A percentile compares a stretch with the other conserved stretches of the same genome.
Conservation (phyloP, 768 basidiomycete species). For the Xerocomus spinulosus region DNA sequence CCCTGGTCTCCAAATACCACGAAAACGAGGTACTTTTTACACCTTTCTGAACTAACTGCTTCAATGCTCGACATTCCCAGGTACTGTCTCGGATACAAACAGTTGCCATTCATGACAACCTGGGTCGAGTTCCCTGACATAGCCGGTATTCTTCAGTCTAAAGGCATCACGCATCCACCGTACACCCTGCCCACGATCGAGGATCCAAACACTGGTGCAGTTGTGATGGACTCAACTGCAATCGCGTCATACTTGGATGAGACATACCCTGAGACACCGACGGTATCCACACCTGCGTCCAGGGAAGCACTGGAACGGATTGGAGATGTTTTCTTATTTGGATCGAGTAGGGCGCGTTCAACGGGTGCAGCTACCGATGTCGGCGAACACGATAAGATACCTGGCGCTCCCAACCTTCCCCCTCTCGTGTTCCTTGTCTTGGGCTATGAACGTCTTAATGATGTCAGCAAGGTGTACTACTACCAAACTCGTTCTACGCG, state of each 20-base stretch:
- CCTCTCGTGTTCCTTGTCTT: conserved; percentile 18
- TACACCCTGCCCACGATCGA: conserved; percentile 49
- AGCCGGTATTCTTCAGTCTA: conserved; percentile 24
- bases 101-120: not conserved
- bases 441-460: conserved; percentile 23
- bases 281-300: conserved; percentile 34
- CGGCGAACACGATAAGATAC: not conserved
- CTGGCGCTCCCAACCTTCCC: not conserved
- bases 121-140: conserved; percentile 52
- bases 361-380: not conserved
- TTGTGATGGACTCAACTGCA: conserved; percentile 37
- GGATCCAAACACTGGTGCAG: conserved; percentile 38
- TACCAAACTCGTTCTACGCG: conserved; percentile 30
- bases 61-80: too few species aligned
- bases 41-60: not conserved
- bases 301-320: conserved; percentile 35
- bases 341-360: not conserved
- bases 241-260: conserved; percentile 49
- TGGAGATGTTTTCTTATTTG: conserved; percentile 8
- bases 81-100: conserved; percentile 25
- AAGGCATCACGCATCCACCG: conserved; percentile 20
- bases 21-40: conserved; percentile 28
- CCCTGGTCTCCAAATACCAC: conserved; percentile 38
- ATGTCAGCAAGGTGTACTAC: conserved; percentile 37
- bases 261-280: conserved; percentile 40